Evolutionary conservation across 768 basidiomycete species (phyloP).

Genomic region (Xanthoconium purpureum): DNA sequence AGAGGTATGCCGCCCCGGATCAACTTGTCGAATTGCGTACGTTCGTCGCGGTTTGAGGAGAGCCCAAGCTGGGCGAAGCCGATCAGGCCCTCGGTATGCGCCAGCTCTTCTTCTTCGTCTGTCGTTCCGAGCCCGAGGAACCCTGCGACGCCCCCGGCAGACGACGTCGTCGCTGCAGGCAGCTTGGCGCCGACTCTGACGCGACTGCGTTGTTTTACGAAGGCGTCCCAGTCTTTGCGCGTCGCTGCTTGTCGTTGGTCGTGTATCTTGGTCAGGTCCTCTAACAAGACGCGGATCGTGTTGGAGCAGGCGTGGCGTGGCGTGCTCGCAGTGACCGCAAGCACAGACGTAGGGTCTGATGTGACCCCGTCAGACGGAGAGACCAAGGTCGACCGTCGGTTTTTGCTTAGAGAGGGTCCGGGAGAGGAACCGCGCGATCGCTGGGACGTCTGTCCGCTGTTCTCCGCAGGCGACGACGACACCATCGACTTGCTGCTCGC

Average conservation of each 20-base stretch:
- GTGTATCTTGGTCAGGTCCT: constrained; percentile 77
- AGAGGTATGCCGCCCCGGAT: constrained; percentile 88
- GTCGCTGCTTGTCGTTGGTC: constrained; percentile 69
- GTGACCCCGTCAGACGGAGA: constrained; percentile 22
- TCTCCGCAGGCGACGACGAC: constrained; percentile 20
- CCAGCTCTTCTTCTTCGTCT: constrained; percentile 68
- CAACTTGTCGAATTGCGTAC: constrained; percentile 74
- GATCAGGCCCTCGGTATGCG: constrained; percentile 81
- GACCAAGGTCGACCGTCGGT: constrained; percentile 40
- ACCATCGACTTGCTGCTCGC: constrained; percentile 6
- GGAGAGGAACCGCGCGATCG: constrained; percentile 39
- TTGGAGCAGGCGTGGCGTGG: constrained; percentile 74
- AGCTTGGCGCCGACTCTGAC: constrained; percentile 33
- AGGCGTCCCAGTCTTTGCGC: constrained; percentile 84
- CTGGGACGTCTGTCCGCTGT: constrained; percentile 26
- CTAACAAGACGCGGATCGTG: constrained; percentile 70
- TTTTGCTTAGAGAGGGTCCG: constrained; percentile 49
- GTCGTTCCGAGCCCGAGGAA: constrained; percentile 65
- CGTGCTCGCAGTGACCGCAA: constrained; percentile 56
- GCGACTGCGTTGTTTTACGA: constrained; percentile 68
- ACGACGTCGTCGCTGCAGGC: constrained; percentile 17
- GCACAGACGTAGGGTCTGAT: constrained; percentile 44
- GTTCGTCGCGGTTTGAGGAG: constrained; percentile 65
- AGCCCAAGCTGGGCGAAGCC: constrained; percentile 88
- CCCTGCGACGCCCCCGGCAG: constrained; percentile 52